A percentile compares a stretch with the other conserved stretches of the same genome.
Evolutionary conservation across 1,284 basidiomycete species (phyloP).

Genomic region (Leccinum fallax): DNA sequence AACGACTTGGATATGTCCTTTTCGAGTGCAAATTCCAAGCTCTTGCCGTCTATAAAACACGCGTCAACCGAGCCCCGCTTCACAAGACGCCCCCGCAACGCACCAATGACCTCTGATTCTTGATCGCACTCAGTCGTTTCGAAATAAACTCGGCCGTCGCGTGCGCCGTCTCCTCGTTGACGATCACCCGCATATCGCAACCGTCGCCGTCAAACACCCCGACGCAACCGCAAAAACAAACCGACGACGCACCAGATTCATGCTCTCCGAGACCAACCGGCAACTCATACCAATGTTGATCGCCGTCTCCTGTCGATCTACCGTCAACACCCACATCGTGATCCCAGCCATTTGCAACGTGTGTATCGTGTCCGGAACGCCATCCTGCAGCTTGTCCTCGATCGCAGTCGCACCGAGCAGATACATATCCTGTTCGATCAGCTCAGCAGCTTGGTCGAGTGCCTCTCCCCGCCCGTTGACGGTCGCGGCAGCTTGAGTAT

Average conservation of each 20-base stretch:
- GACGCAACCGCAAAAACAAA: background rate
- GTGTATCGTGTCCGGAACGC: conserved; percentile 97
- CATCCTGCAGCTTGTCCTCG: conserved; percentile 98
- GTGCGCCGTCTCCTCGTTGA: conserved; percentile 89
- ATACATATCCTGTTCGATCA: conserved; percentile 94
- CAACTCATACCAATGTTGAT: conserved; percentile 99
- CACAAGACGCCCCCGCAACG: conserved; percentile 18
- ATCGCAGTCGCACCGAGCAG: conserved; percentile 97
- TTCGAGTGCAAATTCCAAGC: conserved; percentile 89
- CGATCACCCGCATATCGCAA: conserved; percentile 65
- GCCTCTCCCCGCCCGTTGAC: conserved; percentile 94
- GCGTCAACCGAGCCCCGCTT: background rate
- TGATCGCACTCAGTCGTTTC: conserved; percentile 89
- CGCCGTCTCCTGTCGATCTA: conserved; percentile 98
- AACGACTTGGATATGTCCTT: conserved; percentile 90
- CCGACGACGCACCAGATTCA: conserved; percentile 80
- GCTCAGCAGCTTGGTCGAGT: conserved; percentile 91
- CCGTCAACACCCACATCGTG: conserved; percentile 99
- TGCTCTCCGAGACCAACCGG: conserved; percentile 94
- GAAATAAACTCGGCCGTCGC: conserved; percentile 88
- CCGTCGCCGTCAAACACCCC: background rate
- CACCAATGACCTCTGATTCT: conserved; percentile 94
- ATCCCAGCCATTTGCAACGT: conserved; percentile 98
- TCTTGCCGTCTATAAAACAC: conserved; percentile 81
- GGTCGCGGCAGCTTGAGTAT: conserved; percentile 90